These are phyloP conservation scores for Neckera pumila DNA, from an alignment of 225 moss, liverwort and hornwort species.

Conservation along the genomic window DNA sequence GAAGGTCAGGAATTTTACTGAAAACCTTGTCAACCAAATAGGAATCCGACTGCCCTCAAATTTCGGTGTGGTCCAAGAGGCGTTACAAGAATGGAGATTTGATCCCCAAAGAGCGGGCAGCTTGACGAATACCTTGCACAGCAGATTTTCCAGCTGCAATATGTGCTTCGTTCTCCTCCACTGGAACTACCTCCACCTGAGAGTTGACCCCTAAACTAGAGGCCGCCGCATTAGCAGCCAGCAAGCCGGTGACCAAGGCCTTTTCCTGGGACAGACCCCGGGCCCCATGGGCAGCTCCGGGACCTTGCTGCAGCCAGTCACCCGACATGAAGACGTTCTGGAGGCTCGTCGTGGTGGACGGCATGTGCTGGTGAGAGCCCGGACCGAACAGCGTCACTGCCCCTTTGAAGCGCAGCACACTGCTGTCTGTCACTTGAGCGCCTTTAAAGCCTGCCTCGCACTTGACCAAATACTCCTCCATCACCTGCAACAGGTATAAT, in stretches of 20 bases:
- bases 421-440: conserved; percentile 32
- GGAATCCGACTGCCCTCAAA: not conserved
- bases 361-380: conserved; percentile 61
- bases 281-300: conserved; percentile 36
- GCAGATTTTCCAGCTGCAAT: conserved; percentile 41
- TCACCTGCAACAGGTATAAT: not conserved
- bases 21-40: not conserved
- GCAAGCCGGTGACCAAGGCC: conserved; percentile 46
- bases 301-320: conserved; percentile 60
- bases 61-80: not conserved
- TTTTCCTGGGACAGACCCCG: conserved; percentile 56
- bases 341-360: conserved; percentile 39
- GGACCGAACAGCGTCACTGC: conserved; percentile 54
- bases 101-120: conserved; percentile 16
- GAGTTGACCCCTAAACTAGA: not conserved
- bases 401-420: conserved; percentile 49
- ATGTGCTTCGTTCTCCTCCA: conserved; percentile 46
- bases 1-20: no score
- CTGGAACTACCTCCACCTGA: not conserved
- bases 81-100: conserved; percentile 20
- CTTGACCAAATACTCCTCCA: conserved; percentile 25
- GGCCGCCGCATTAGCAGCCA: conserved; percentile 26
- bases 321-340: conserved; percentile 50
- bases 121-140: conserved; percentile 12
- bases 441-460: conserved; percentile 29